Evolutionary conservation across 805 yeast genomes (phyloP).

Genomic region (Ogataea parapolymorpha): DNA sequence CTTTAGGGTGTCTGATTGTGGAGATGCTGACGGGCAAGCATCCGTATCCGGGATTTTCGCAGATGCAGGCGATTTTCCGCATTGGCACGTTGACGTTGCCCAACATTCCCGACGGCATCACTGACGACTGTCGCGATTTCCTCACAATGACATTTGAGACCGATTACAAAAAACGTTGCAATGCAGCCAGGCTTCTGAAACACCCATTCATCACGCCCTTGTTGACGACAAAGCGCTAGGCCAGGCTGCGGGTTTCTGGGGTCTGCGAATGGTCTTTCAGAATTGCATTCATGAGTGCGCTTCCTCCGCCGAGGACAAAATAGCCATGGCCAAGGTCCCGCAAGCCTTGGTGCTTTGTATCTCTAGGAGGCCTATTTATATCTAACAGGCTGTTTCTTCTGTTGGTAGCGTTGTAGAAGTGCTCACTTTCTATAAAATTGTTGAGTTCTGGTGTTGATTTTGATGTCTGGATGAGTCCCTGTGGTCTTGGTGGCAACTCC

Average conservation of each 20-base stretch:
- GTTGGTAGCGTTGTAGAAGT: neutral
- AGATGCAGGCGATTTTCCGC: constrained; percentile 95
- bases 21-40: constrained; percentile 97
- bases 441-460: constrained; percentile 20
- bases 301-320: constrained; percentile 23
- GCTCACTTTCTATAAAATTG: neutral
- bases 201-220: constrained; percentile 59
- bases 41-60: constrained; percentile 92
- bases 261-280: constrained; percentile 9
- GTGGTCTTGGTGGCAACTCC: constrained; percentile 1
- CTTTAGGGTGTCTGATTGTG: constrained; percentile 88
- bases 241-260: neutral
- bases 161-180: constrained; percentile 70
- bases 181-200: constrained; percentile 63
- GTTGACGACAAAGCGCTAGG: constrained; percentile 37
- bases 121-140: constrained; percentile 66
- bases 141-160: constrained; percentile 64
- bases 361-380: constrained; percentile 11
- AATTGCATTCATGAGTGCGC: constrained; percentile 17
- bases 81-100: constrained; percentile 88
- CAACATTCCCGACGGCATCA: constrained; percentile 68
- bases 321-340: constrained; percentile 21
- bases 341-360: constrained; percentile 1
- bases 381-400: constrained; percentile 18
- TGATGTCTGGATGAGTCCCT: constrained; percentile 16